Evolutionary conservation across 2,329 filamentous ascomycete species (phyloP).

Genomic region (Aschersonia sp.): DNA sequence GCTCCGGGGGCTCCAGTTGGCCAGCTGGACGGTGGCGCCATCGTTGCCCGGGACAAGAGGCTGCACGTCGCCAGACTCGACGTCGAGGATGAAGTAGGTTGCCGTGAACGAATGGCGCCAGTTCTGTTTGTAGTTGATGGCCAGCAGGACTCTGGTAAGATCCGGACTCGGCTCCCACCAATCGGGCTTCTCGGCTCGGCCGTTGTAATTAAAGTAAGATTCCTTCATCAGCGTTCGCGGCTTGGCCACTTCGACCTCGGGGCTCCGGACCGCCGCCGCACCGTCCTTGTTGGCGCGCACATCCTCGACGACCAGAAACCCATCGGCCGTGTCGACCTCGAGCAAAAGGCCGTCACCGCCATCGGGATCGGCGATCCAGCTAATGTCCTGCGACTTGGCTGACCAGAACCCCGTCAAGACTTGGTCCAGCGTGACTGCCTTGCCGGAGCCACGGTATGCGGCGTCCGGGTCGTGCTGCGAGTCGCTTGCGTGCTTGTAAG

Average conservation of each 20-base stretch:
- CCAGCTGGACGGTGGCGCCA: conserved; percentile 60
- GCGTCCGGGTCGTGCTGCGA: conserved; percentile 55
- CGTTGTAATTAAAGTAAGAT: conserved; percentile 43
- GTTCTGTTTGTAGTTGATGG: conserved; percentile 56
- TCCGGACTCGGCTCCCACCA: conserved; percentile 66
- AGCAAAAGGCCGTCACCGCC: conserved; percentile 77
- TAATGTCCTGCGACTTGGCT: conserved; percentile 48
- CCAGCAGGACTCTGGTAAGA: conserved; percentile 73
- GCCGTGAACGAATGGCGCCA: conserved; percentile 86
- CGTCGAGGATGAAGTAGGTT: conserved; percentile 84
- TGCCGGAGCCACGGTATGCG: conserved; percentile 48
- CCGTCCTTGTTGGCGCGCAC: conserved; percentile 38
- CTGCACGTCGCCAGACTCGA: conserved; percentile 61
- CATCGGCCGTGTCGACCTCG: conserved; percentile 53
- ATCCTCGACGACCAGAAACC: conserved; percentile 77
- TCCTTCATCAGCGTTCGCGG: conserved; percentile 64
- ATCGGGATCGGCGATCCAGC: conserved; percentile 61
- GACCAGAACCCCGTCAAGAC: conserved; percentile 52
- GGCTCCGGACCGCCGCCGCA: conserved; percentile 17
- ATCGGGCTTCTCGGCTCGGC: conserved; percentile 37
- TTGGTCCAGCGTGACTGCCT: conserved; percentile 59
- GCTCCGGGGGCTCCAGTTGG: conserved; percentile 77
- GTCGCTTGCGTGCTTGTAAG: conserved; percentile 48
- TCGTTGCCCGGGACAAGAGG: conserved; percentile 59
- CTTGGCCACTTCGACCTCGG: conserved; percentile 20